A percentile compares a stretch with the other conserved stretches of the same genome.
These are phyloP conservation scores for Starmerella potacharoeniae DNA, from an alignment of 805 yeast genomes.

Conservation along the genomic window DNA sequence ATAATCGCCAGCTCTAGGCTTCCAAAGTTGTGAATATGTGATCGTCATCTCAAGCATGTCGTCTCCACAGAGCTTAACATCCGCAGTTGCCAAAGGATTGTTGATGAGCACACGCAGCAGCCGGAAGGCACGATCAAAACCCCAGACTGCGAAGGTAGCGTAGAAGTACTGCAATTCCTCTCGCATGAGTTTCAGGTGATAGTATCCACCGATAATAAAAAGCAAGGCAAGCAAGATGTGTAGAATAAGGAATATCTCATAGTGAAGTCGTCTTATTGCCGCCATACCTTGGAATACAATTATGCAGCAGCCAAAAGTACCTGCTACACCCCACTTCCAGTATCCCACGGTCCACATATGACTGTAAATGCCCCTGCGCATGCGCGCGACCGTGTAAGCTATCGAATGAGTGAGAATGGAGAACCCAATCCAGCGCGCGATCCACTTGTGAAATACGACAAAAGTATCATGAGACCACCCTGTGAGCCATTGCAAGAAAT, in stretches of 20 bases:
- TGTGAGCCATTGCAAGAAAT: slow-evolving; percentile 44
- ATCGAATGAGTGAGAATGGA: slow-evolving; percentile 44
- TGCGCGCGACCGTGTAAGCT: slow-evolving; percentile 34
- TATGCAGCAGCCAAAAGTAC: slow-evolving; percentile 35
- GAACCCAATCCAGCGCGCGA: slow-evolving; percentile 40
- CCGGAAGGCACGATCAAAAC: slow-evolving; percentile 49
- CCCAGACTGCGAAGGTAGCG: slow-evolving; percentile 54
- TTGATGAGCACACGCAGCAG: slow-evolving; percentile 35
- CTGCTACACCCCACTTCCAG: slow-evolving; percentile 35
- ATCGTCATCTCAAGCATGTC: slow-evolving; percentile 22
- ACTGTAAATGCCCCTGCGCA: slow-evolving; percentile 18
- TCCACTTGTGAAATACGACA: slow-evolving; percentile 50
- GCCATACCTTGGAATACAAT: slow-evolving; percentile 38
- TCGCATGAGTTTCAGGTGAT: slow-evolving; percentile 38
- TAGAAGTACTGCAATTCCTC: slow-evolving; percentile 41
- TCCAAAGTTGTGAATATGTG: slow-evolving; percentile 36
- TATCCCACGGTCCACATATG: slow-evolving; percentile 11
- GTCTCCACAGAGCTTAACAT: slow-evolving; percentile 6
- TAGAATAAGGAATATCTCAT: slow-evolving; percentile 49
- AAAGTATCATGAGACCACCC: slow-evolving; percentile 49
- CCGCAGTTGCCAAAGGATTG: slow-evolving; percentile 1
- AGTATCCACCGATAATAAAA: slow-evolving; percentile 46
- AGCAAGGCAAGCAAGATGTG: slow-evolving; percentile 48
- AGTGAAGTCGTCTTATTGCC: slow-evolving; percentile 40
- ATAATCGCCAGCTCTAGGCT: slow-evolving; percentile 42